phyloP scores from a whole-genome alignment of 2,329 filamentous ascomycete genomes.

The Tolypocladium pustulatum region DNA sequence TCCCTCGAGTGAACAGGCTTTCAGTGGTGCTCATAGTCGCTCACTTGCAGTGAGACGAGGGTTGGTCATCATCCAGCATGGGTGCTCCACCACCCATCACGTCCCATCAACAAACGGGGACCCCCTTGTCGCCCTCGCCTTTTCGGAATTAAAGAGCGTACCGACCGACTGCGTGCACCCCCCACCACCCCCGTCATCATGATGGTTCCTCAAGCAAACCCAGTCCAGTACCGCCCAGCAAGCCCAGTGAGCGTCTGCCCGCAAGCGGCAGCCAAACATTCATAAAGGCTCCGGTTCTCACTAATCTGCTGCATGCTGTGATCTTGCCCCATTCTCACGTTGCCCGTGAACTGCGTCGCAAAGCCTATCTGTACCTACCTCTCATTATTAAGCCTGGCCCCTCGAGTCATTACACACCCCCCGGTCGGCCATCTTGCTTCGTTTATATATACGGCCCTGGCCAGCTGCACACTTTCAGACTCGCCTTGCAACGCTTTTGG shows the following conservation, averaged over 20 bases:
- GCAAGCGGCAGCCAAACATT: neutral
- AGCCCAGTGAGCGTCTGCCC: neutral
- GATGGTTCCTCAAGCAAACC: neutral
- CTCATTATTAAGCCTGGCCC: constrained; percentile 2
- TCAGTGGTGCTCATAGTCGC: neutral
- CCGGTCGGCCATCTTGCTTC: neutral
- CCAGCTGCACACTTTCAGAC: neutral
- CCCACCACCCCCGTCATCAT: neutral
- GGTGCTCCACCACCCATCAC: neutral
- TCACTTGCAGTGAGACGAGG: neutral
- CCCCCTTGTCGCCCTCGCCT: neutral
- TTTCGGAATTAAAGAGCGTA: neutral
- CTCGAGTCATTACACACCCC: constrained; percentile 1
- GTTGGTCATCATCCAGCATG: neutral
- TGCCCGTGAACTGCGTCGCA: neutral
- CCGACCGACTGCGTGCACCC: neutral
- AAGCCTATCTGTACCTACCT: neutral
- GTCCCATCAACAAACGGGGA: neutral
- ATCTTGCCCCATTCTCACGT: neutral
- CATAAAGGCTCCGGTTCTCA: neutral
- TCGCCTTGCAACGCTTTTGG: neutral
- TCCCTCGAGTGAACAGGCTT: neutral
- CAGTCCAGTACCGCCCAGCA: neutral
- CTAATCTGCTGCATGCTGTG: neutral
- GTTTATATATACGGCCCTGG: neutral